Evolutionary conservation across 2,329 filamentous ascomycete species (phyloP).

Genomic region (Phialophora tarda): DNA sequence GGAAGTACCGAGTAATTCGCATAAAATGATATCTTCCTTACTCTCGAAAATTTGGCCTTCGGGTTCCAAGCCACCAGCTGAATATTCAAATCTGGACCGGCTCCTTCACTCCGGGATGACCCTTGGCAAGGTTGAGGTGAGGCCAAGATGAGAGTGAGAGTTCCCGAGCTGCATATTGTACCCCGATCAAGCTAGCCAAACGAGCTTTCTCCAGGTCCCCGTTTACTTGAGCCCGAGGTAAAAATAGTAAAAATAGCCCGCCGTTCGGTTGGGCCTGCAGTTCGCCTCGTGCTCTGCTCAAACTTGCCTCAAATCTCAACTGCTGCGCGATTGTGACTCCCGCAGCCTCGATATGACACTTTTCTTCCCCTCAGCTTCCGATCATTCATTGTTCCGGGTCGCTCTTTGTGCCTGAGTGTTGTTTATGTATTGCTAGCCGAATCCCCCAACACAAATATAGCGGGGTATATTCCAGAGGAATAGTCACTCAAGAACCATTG

Average conservation of each 20-base stretch:
- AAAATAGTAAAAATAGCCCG: not conserved
- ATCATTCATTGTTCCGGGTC: not conserved
- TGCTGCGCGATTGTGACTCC: not conserved
- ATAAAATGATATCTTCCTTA: not conserved
- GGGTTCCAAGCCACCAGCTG: not conserved
- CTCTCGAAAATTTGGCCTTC: not conserved
- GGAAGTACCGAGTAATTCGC: not conserved
- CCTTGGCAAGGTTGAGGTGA: not conserved
- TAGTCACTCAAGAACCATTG: not conserved
- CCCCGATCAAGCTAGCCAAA: slow-evolving; percentile 6
- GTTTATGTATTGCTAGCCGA: not conserved
- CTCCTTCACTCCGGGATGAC: not conserved
- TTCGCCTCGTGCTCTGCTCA: not conserved
- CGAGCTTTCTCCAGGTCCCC: slow-evolving; percentile 5
- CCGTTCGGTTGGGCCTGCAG: slow-evolving; percentile 1
- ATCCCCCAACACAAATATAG: not conserved
- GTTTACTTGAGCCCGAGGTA: not conserved
- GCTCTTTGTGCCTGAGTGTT: not conserved
- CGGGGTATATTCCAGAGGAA: not conserved
- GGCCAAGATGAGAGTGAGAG: not conserved
- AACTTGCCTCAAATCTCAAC: not conserved
- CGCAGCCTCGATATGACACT: not conserved
- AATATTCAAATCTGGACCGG: not conserved
- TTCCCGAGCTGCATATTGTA: not conserved
- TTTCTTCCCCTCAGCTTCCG: not conserved